These are phyloP conservation scores for Pleodorina starrii DNA, from an alignment of 139 green algal species.

Conservation along the genomic window DNA sequence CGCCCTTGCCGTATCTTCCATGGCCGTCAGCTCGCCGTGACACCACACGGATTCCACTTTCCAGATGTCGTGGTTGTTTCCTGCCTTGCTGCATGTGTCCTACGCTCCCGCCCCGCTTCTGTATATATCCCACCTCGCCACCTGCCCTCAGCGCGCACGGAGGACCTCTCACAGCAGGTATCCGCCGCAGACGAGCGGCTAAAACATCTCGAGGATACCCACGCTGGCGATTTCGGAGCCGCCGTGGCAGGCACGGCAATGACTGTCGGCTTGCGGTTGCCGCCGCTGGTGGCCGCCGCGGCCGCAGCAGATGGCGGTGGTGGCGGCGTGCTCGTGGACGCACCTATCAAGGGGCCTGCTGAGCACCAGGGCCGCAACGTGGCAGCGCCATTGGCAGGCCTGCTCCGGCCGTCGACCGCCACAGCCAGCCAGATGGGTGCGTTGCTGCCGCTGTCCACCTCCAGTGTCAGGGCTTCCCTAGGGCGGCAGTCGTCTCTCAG, in stretches of 20 bases:
- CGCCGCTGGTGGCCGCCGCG: not conserved
- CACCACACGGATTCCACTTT: too few species aligned
- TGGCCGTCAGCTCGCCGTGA: too few species aligned
- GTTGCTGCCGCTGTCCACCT: not conserved
- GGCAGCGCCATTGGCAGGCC: not conserved
- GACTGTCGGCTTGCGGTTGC: not conserved
- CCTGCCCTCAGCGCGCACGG: not conserved
- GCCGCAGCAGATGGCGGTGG: not conserved
- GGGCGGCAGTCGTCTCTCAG: not conserved
- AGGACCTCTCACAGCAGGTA: not conserved
- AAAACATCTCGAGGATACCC: not conserved
- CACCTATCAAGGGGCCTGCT: not conserved
- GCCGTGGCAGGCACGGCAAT: not conserved
- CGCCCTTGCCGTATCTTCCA: too few species aligned
- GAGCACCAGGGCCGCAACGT: not conserved
- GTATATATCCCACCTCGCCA: not conserved
- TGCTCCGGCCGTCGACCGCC: not conserved
- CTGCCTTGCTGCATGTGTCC: too few species aligned
- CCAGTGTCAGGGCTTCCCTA: not conserved
- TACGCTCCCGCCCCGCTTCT: too few species aligned
- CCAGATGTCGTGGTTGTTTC: too few species aligned
- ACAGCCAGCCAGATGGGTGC: not conserved
- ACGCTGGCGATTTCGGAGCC: not conserved
- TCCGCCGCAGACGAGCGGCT: not conserved
- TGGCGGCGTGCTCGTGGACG: not conserved